phyloP scores from a whole-genome alignment of 352 stramenopile genomes.

The Stephanocyclus meneghinianus region DNA sequence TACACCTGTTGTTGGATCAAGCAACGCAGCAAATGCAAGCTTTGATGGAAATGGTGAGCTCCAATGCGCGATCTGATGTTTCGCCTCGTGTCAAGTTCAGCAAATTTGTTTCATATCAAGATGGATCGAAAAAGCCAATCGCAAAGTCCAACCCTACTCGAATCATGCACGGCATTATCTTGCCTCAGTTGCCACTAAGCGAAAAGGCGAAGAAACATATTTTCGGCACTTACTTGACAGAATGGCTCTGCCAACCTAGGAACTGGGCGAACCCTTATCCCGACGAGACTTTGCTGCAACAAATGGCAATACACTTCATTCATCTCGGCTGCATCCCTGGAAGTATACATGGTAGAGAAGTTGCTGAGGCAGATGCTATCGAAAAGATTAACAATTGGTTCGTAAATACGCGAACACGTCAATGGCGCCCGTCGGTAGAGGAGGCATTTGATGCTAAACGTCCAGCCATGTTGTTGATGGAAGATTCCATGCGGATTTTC shows the following conservation, averaged over 20 bases:
- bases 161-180: slow-evolving; percentile 3
- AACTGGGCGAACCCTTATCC: slow-evolving; percentile 67
- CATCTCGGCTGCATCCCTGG: slow-evolving; percentile 20
- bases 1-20: neutral
- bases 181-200: neutral
- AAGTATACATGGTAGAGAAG: slow-evolving; percentile 23
- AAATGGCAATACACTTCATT: slow-evolving; percentile 19
- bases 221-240: neutral
- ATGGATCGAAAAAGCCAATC: neutral
- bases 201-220: slow-evolving; percentile 3
- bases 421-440: slow-evolving; percentile 55
- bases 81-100: neutral
- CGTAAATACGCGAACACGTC: slow-evolving; percentile 56
- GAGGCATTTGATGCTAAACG: slow-evolving; percentile 53
- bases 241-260: slow-evolving; percentile 45
- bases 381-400: slow-evolving; percentile 59
- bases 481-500: slow-evolving; percentile 64
- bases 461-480: slow-evolving; percentile 42
- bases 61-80: neutral
- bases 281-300: slow-evolving; percentile 42
- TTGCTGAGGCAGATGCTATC: slow-evolving; percentile 6
- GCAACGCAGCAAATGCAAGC: slow-evolving; percentile 22
- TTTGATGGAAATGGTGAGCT: slow-evolving; percentile 20
- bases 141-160: neutral
- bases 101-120: neutral